Evolutionary conservation across 495 filamentous ascomycete genomes (phyloP).

Genomic region (Annulohypoxylon bovei): DNA sequence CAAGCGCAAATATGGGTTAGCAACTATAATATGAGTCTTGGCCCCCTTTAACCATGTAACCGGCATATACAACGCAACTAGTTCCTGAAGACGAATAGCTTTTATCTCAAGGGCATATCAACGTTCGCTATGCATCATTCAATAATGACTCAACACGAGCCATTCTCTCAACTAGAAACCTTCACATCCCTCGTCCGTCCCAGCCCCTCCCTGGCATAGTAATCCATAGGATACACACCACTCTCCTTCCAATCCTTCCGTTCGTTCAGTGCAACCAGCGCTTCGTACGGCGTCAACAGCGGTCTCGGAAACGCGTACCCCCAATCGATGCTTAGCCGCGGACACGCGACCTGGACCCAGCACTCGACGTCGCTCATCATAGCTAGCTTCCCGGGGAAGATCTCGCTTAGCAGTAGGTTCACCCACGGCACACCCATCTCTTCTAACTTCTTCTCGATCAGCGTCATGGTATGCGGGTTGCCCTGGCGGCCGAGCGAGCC

Average conservation of each 20-base stretch:
- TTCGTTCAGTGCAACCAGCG: constrained; percentile 83
- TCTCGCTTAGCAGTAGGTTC: constrained; percentile 87
- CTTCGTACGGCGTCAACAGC: constrained; percentile 93
- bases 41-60: no score
- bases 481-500: constrained; percentile 93
- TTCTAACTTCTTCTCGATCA: constrained; percentile 80
- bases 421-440: constrained; percentile 78
- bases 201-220: constrained; percentile 91
- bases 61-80: no score
- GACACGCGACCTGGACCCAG: constrained; percentile 98
- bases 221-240: constrained; percentile 97
- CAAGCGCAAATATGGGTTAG: no score
- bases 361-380: constrained; percentile 93
- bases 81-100: no score
- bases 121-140: no score
- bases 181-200: constrained; percentile 71
- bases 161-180: constrained; percentile 29
- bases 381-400: constrained; percentile 93
- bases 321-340: constrained; percentile 96
- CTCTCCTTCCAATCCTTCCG: constrained; percentile 76
- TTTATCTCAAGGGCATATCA: no score
- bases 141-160: no score
- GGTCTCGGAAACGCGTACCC: constrained; percentile 94
- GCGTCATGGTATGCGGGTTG: constrained; percentile 88
- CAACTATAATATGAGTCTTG: no score